Percentiles rank a stretch among this genome's conserved stretches.
phyloP scores from a whole-genome alignment of 495 filamentous ascomycete genomes.

The Aspergillus diversus region DNA sequence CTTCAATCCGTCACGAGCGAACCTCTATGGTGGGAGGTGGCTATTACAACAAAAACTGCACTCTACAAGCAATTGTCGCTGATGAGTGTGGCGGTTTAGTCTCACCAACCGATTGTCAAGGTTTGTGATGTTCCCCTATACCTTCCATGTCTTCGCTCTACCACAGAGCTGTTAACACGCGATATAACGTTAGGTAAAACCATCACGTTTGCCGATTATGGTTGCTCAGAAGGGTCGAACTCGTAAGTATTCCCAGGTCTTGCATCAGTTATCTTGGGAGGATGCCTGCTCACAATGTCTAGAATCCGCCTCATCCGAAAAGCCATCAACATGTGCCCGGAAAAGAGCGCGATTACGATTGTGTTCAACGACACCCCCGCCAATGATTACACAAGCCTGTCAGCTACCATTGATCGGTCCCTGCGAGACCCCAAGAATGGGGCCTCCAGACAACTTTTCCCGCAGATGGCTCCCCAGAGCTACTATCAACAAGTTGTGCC shows the following conservation, averaged over 20 bases:
- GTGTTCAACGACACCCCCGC: conserved; percentile 17
- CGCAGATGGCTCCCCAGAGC: conserved; percentile 11
- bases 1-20: conserved; percentile 7
- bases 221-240: conserved; percentile 15
- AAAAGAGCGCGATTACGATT: conserved; percentile 4
- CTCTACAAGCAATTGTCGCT: conserved; percentile 12
- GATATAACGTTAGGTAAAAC: background rate
- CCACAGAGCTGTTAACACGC: background rate
- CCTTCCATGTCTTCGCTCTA: background rate
- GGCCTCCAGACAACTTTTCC: conserved; percentile 1
- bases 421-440: background rate
- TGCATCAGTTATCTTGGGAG: background rate
- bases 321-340: conserved; percentile 4
- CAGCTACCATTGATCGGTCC: conserved; percentile 12
- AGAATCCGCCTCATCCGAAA: conserved; percentile 12
- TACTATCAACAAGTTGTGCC: conserved; percentile 13
- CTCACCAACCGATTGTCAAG: conserved; percentile 2
- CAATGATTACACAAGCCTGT: conserved; percentile 14
- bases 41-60: conserved; percentile 15
- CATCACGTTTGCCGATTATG: conserved; percentile 10
- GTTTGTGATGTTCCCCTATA: background rate
- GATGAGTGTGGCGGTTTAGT: conserved; percentile 11
- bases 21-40: conserved; percentile 16
- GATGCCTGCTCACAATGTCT: background rate
- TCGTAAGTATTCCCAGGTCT: conserved; percentile 4